Evolutionary conservation across 2,329 filamentous ascomycete species (phyloP).

Genomic region (Ceratocystis lukuohia): DNA sequence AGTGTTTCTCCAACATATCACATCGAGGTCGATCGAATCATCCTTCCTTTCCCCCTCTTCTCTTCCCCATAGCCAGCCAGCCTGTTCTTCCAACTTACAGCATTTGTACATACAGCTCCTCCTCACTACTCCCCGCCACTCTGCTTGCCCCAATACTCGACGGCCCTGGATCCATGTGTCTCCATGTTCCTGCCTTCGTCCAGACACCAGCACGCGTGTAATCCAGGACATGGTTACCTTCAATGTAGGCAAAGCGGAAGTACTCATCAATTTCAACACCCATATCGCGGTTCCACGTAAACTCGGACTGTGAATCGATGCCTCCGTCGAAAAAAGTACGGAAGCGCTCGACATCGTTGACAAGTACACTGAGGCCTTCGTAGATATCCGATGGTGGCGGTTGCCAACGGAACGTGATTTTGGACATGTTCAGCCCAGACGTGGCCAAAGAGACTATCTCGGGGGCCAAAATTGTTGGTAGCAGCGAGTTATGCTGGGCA

Average conservation of each 20-base stretch:
- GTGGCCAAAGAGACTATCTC: slow-evolving; percentile 26
- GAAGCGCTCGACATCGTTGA: slow-evolving; percentile 76
- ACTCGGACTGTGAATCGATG: slow-evolving; percentile 32
- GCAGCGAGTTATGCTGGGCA: slow-evolving; percentile 45
- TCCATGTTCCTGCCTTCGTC: slow-evolving; percentile 51
- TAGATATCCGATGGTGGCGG: slow-evolving; percentile 36
- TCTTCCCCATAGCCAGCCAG: not conserved
- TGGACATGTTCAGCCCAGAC: slow-evolving; percentile 31
- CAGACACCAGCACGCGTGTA: slow-evolving; percentile 66
- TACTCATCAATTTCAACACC: slow-evolving; percentile 47
- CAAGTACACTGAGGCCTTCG: slow-evolving; percentile 65
- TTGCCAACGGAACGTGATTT: slow-evolving; percentile 49
- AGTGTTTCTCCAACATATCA: not conserved
- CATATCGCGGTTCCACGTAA: slow-evolving; percentile 45
- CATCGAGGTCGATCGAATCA: too few species aligned
- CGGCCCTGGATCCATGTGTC: slow-evolving; percentile 49
- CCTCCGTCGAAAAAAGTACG: slow-evolving; percentile 54
- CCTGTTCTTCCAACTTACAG: not conserved
- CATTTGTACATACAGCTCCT: slow-evolving; percentile 1
- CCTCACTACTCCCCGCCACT: slow-evolving; percentile 19
- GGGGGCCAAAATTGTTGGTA: slow-evolving; percentile 41
- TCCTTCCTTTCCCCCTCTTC: not conserved
- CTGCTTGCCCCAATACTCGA: slow-evolving; percentile 30
- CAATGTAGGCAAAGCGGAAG: slow-evolving; percentile 64
- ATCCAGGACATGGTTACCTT: slow-evolving; percentile 50